Percentiles rank a stretch among this genome's conserved stretches.
These are phyloP conservation scores for Microcos paniculata DNA, from an alignment of 345 rosid genomes.

Conservation along the genomic window DNA sequence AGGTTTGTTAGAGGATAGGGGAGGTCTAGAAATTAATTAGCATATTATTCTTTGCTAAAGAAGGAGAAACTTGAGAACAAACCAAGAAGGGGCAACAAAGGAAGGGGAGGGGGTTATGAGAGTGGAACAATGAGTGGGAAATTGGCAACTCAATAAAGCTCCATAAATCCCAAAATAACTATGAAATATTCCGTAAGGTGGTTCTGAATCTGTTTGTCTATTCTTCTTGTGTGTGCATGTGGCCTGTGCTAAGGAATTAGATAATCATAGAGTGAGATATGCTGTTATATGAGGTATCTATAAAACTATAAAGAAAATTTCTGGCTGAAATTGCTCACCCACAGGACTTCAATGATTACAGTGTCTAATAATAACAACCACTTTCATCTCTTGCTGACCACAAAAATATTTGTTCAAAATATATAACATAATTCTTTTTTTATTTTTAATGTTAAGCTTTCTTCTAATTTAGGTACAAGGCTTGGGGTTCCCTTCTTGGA, in stretches of 20 bases:
- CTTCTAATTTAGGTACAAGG: constrained; percentile 73
- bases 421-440: constrained; percentile 15
- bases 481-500: constrained; percentile 99
- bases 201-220: not conserved
- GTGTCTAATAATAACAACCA: not conserved
- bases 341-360: not conserved
- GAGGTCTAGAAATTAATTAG: not conserved
- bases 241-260: not conserved
- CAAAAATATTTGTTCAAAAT: not conserved
- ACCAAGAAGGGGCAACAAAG: not conserved
- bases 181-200: not conserved
- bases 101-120: not conserved
- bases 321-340: not conserved
- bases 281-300: not conserved
- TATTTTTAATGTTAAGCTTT: constrained; percentile 21
- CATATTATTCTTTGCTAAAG: not conserved
- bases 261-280: not conserved
- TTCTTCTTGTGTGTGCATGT: not conserved
- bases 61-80: not conserved
- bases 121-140: not conserved
- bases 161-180: not conserved
- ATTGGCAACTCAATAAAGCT: not conserved
- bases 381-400: not conserved
- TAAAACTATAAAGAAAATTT: not conserved
- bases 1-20: not conserved